Evolutionary conservation across 805 yeast genomes (phyloP).

Genomic region (Nakazawaea laoshanensis): DNA sequence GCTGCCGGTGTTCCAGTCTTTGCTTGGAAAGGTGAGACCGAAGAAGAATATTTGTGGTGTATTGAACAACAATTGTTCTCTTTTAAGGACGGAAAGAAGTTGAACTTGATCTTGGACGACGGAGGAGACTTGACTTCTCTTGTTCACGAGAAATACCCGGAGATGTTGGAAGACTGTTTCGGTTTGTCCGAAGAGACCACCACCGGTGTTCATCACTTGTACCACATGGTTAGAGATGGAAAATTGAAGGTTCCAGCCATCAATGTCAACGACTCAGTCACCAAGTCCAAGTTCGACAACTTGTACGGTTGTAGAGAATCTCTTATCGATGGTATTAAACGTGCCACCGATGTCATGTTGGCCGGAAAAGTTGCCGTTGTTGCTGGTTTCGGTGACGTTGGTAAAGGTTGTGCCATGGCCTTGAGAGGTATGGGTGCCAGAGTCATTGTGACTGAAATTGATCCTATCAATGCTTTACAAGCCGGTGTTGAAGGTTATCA

Average conservation of each 20-base stretch:
- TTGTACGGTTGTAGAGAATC: conserved; percentile 99
- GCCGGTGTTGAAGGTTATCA: conserved; percentile 99
- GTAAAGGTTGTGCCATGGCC: conserved; percentile 99
- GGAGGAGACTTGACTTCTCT: conserved; percentile 98
- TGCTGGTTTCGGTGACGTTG: conserved; percentile 99
- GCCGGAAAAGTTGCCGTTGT: conserved; percentile 99
- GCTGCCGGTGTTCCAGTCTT: conserved; percentile 99
- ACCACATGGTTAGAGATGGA: conserved; percentile 88
- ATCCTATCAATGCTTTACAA: conserved; percentile 98
- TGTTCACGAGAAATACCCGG: conserved; percentile 97
- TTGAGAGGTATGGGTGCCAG: conserved; percentile 99
- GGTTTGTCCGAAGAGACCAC: conserved; percentile 99
- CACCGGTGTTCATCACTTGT: conserved; percentile 98
- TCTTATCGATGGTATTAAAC: conserved; percentile 95
- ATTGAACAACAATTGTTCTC: conserved; percentile 98
- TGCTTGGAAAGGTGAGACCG: conserved; percentile 99
- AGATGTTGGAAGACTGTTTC: conserved; percentile 88
- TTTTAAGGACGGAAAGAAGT: conserved; percentile 91
- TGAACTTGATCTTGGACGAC: conserved; percentile 95
- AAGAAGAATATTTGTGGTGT: conserved; percentile 99
- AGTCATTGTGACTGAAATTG: conserved; percentile 94
- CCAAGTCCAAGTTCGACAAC: conserved; percentile 99
- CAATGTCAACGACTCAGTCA: conserved; percentile 97
- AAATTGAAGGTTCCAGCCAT: conserved; percentile 96
- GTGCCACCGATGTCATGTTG: conserved; percentile 99